Evolutionary conservation across 352 stramenopile genomes (phyloP).

Genomic region (Pythium utonaiense): DNA sequence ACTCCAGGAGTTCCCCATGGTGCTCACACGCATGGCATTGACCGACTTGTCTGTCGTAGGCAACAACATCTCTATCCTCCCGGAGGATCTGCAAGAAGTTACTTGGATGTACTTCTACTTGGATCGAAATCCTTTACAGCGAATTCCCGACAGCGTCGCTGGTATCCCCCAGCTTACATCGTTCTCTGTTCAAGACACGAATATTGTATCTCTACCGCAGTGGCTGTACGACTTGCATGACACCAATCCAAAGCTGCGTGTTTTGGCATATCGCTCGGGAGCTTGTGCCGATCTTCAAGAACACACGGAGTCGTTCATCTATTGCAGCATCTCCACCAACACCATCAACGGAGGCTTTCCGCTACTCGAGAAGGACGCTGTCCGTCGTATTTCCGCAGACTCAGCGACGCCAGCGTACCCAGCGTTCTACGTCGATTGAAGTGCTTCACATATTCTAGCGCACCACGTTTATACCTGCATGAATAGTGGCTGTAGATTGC

Average conservation of each 20-base stretch:
- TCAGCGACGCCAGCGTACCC: background rate
- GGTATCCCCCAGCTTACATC: background rate
- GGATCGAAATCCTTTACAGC: conserved; percentile 30
- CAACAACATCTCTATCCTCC: conserved; percentile 36
- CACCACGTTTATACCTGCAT: no score
- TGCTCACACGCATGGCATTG: conserved; percentile 20
- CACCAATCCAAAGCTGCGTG: background rate
- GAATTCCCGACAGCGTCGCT: conserved; percentile 1
- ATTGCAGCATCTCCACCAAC: conserved; percentile 5
- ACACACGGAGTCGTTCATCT: conserved; percentile 1
- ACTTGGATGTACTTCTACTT: conserved; percentile 36
- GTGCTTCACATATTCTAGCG: no score
- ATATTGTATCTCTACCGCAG: conserved; percentile 7
- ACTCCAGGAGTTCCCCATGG: conserved; percentile 26
- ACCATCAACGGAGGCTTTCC: conserved; percentile 10
- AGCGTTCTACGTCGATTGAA: conserved; percentile 1
- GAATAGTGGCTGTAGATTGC: no score
- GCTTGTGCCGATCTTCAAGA: background rate
- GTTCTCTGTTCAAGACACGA: conserved; percentile 11
- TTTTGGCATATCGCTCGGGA: conserved; percentile 1
- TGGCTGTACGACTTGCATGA: conserved; percentile 7
- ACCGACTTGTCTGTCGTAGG: conserved; percentile 35
- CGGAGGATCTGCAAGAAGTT: conserved; percentile 18
- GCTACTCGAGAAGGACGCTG: conserved; percentile 13
- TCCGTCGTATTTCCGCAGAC: conserved; percentile 6